Conservation (phyloP, 2,329 filamentous ascomycete genomes). For the Tympanopsis confertula region DNA sequence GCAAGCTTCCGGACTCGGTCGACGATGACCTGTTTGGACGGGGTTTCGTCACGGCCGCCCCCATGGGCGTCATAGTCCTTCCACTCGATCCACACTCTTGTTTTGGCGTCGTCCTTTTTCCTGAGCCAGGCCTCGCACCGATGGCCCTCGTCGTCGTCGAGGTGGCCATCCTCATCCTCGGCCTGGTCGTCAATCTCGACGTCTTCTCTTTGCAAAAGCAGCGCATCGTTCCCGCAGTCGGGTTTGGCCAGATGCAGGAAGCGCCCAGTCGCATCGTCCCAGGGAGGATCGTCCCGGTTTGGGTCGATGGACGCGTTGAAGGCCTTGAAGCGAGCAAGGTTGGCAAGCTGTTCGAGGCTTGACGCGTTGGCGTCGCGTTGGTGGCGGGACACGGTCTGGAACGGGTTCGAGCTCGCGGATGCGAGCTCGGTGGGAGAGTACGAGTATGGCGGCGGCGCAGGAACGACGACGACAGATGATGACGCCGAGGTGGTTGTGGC, state of each 20-base stretch:
- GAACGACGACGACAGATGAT: constrained; percentile 11
- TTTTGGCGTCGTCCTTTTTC: constrained; percentile 16
- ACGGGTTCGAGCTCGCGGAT: too few relatives aligned
- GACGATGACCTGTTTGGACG: constrained; percentile 28
- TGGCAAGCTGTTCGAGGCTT: constrained; percentile 25
- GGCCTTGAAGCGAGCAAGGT: constrained; percentile 36
- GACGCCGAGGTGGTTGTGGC: constrained; percentile 7
- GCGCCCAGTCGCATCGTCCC: constrained; percentile 22
- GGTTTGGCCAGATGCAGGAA: constrained; percentile 25
- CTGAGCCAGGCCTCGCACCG: constrained; percentile 27
- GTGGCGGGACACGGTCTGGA: not conserved
- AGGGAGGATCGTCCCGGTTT: constrained; percentile 12
- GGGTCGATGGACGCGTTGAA: constrained; percentile 33
- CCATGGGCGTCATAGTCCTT: constrained; percentile 32
- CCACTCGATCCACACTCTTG: constrained; percentile 36
- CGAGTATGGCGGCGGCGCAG: not conserved
- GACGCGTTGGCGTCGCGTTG: constrained; percentile 21
- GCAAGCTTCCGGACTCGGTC: constrained; percentile 33
- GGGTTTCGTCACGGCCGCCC: constrained; percentile 16
- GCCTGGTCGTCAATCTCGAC: constrained; percentile 18
- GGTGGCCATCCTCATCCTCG: not conserved
- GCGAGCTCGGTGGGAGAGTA: too few relatives aligned
- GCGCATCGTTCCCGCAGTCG: constrained; percentile 16
- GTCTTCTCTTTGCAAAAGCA: constrained; percentile 19
- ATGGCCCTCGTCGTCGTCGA: constrained; percentile 6